Evolutionary conservation across 164 flowering plant genomes (phyloP).

Genomic region (Warburgia ugandensis): DNA sequence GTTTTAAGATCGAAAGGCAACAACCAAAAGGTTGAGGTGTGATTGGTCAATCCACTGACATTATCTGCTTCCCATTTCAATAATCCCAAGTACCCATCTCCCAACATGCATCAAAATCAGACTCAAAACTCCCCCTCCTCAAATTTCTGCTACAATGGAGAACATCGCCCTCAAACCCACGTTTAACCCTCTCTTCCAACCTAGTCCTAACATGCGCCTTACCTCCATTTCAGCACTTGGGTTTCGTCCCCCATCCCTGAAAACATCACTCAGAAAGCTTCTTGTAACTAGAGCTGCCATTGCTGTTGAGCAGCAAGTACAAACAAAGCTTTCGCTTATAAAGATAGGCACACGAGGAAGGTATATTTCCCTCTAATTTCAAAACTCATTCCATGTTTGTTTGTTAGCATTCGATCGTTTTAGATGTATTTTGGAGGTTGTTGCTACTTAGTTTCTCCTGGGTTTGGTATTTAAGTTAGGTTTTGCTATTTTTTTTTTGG

Average conservation of each 20-base stretch:
- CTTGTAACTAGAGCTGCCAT: slow-evolving; percentile 44
- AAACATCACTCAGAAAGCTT: slow-evolving; percentile 7
- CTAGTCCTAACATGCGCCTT: slow-evolving; percentile 9
- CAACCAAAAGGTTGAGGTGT: not conserved
- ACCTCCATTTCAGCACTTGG: slow-evolving; percentile 33
- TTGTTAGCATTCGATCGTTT: not conserved
- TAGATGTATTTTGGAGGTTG: slow-evolving; percentile 1
- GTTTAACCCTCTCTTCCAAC: slow-evolving; percentile 4
- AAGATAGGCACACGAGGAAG: slow-evolving; percentile 92
- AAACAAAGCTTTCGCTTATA: slow-evolving; percentile 50
- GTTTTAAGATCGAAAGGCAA: no score
- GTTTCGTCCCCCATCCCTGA: slow-evolving; percentile 27
- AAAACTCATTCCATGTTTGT: not conserved
- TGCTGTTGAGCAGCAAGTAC: slow-evolving; percentile 46
- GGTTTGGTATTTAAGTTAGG: no score
- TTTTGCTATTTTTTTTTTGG: not conserved
- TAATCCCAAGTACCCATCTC: not conserved
- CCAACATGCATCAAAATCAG: no score
- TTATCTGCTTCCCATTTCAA: slow-evolving; percentile 13
- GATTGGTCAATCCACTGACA: slow-evolving; percentile 24
- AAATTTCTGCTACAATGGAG: slow-evolving; percentile 14
- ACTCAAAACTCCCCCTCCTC: no score
- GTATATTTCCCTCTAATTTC: slow-evolving; percentile 21
- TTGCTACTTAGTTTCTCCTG: no score
- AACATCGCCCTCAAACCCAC: slow-evolving; percentile 4